Evolutionary conservation across 2,329 filamentous ascomycete species (phyloP), one percentile per base, ranked within the genome.

Genomic region (Geosmithia morbida): DNA sequence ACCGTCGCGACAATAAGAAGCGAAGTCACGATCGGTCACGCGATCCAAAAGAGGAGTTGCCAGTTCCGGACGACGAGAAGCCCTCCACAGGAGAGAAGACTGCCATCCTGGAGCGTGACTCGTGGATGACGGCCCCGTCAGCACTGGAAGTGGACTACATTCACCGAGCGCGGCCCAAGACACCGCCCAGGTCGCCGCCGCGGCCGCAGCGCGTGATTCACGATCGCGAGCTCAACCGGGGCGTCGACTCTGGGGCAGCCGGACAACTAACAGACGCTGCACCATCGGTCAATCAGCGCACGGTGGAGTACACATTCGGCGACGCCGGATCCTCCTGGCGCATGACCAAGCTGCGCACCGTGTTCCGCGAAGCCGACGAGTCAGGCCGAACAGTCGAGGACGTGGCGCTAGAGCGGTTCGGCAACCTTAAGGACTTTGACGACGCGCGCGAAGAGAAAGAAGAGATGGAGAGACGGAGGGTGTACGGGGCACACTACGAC

Each of bases 81-180:
- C 22, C 22, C 7, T 16, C 53, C 0, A 51, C 58, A 2, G 54
- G 58, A 7, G 45, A 50, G 0, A 43, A 57, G 4, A 62, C 58
- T 50, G 60, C 64, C 1, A 59, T 64, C 1, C 56, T 81, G 30
- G 74, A 81, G 54, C 79, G 94, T 52, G 92, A 97, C 62, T 78
- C 84, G 0, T 98, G 94, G 89, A 98, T 98, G 92, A 83, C 88
- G 50, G 83, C 83, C 0, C 88, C 90, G 0, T 86, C 85, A 0
- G 79, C 83, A 0, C 66, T 94, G 37, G 83, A 89, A 47, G 71
- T 97, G 49, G 89, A 97, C 59, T 95, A 94, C 60, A 74, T 87
- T 46, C 76, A 85, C 58, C 72, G 77, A 50, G 69, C 67, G 3
- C 64, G 65, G 1, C 72, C 74, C 51, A 79, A 78, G 50, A 61